Conservation (phyloP, 495 filamentous ascomycete genomes). For the Xylaria scruposa region DNA sequence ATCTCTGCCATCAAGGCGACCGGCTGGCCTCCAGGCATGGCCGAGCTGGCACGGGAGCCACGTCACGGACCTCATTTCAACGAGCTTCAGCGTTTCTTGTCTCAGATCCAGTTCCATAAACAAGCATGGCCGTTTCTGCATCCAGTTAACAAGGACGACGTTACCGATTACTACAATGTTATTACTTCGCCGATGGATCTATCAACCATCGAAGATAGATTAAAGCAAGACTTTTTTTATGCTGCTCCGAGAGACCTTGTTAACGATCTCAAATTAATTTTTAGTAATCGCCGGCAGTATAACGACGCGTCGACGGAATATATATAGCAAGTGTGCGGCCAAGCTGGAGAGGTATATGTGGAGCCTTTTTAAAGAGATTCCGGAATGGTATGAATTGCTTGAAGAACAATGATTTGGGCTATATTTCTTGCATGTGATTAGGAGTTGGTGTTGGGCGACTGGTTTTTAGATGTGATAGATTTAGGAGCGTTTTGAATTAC, state of each 20-base stretch:
- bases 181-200: slow-evolving; percentile 76
- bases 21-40: slow-evolving; percentile 82
- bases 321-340: slow-evolving; percentile 79
- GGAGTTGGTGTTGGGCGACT: too few relatives aligned
- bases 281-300: slow-evolving; percentile 76
- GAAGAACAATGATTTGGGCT: slow-evolving; percentile 27
- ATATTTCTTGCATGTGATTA: too few relatives aligned
- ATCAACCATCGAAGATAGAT: slow-evolving; percentile 77
- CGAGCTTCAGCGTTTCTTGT: slow-evolving; percentile 73
- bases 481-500: too few relatives aligned
- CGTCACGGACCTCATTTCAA: slow-evolving; percentile 83
- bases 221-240: slow-evolving; percentile 74
- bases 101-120: slow-evolving; percentile 78
- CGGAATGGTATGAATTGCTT: slow-evolving; percentile 32
- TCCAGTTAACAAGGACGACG: slow-evolving; percentile 79
- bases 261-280: slow-evolving; percentile 74
- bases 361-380: slow-evolving; percentile 31
- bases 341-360: slow-evolving; percentile 79
- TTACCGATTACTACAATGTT: slow-evolving; percentile 80
- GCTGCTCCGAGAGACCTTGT: slow-evolving; percentile 76
- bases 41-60: slow-evolving; percentile 77
- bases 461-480: too few relatives aligned
- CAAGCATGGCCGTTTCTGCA: slow-evolving; percentile 80
- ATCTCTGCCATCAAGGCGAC: slow-evolving; percentile 50
- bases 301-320: slow-evolving; percentile 79